Base-by-base conservation (phyloP, 192 early-diverging fungal species). In the Gaertneriomyces sp. region DNA sequence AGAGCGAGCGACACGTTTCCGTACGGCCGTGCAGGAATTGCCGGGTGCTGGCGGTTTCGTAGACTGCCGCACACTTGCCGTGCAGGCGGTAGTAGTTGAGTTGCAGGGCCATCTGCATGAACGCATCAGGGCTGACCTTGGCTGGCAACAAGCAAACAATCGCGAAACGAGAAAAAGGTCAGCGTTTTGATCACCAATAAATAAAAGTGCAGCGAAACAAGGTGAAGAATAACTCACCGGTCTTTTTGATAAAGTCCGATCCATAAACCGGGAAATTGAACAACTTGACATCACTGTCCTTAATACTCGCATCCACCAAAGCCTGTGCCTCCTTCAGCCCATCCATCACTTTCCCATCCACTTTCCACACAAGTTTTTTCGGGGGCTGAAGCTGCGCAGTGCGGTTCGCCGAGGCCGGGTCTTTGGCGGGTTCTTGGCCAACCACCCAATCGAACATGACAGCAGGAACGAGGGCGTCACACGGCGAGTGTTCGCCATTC, bases 1-100 rank as follows among this genome's bases (percentile, higher is more conserved):
- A 90, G 14, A 91, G 74, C 8, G 91, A 88, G 16, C 94, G 81
- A 52, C 86, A 89, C 0, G 92, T 93, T 64, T 94, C 94, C 0
- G 94, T 96, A 17, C 94, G 81, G 16, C 94, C 94, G 58, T 87
- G 87, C 51, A 85, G 63, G 73, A 84, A 96, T 60, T 88, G 74
- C 19, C 94, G 81, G 4, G 91, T 94, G 46, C 83, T 83, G 6
- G 86, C 90, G 12, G 94, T 90, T 72, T 96, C 94, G 68, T 96
- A 96, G 3, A 89, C 90, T 2, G 90, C 74, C 7, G 86, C 81
- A 53, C 81, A 71, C 12, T 71, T 62, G 10, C 77, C 70, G 58
- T 92, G 89, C 14, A 89, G 58, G 62, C 88, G 86, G 76, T 84
- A 91, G 72, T 87, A 96, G 0, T 88, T 87, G 6, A 94, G 77